phyloP scores from a whole-genome alignment of 768 basidiomycete genomes.

The Mycena metata region DNA sequence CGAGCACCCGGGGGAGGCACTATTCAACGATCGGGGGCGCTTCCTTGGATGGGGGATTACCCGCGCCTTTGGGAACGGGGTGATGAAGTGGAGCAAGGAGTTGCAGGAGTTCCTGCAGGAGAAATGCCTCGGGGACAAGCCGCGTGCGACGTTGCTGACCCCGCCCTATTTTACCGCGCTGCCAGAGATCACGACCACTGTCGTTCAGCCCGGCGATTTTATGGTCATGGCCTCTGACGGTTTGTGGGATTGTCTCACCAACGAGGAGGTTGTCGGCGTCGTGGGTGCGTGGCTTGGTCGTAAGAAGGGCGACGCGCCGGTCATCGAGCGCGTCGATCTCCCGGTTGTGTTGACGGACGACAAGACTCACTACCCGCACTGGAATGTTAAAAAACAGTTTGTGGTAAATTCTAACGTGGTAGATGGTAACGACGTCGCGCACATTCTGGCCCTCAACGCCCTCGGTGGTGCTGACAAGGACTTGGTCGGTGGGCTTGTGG shows the following conservation, averaged over 20 bases:
- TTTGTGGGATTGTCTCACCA: constrained; percentile 67
- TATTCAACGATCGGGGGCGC: constrained; percentile 51
- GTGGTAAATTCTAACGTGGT: constrained; percentile 41
- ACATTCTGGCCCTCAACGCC: no score
- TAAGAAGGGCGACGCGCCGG: not conserved
- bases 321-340: constrained; percentile 42
- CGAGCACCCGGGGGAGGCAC: constrained; percentile 55
- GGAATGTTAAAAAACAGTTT: constrained; percentile 56
- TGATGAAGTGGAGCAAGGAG: constrained; percentile 57
- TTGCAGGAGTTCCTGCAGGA: constrained; percentile 51
- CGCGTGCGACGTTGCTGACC: constrained; percentile 42
- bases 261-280: constrained; percentile 67
- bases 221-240: constrained; percentile 69
- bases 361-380: constrained; percentile 53
- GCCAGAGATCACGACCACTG: constrained; percentile 55
- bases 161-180: no score
- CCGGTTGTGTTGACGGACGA: constrained; percentile 51
- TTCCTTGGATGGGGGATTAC: constrained; percentile 56
- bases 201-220: constrained; percentile 61
- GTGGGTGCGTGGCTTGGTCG: constrained; percentile 56
- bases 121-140: constrained; percentile 46
- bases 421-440: no score
- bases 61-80: constrained; percentile 62
- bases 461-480: constrained; percentile 28
- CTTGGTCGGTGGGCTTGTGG: constrained; percentile 55